Base-by-base conservation (phyloP, 352 stramenopile species). In the Globisporangium iwayamae region DNA sequence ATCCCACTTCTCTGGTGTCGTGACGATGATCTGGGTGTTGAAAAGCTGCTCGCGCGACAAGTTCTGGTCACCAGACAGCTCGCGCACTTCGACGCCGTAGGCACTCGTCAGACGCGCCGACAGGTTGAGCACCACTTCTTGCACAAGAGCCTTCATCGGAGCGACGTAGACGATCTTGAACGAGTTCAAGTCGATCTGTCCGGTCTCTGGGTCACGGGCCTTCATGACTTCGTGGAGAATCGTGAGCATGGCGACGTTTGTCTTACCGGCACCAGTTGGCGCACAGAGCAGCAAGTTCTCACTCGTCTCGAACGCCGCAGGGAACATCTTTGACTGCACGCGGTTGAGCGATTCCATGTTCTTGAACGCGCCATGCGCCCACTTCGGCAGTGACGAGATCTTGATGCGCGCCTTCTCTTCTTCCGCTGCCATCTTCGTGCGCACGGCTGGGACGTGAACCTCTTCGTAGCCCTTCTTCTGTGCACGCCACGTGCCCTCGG, bases 81-180 rank as follows among this genome's bases (percentile, higher is more conserved):
- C 98, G 53, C 91, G 84, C 2, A 99, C 97, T 69, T 88, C 70
- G n/a, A 99, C 83, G 7, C 94, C 93, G 67, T 99, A 99, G 0
- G 85, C 78, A 22, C 76, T 85, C 25, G 75, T 88, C n/a, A 99
- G 71, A 48, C 97, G 85, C 39, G 98, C 89, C 18, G 84, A 93
- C 60, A 99, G 97, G 66, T 99, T 99, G 25, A 98, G 87, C 45
- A 99, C 98, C 38, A 99, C 92, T 89, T 99, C 98, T 82, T 99
- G 97, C 5, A 99, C 98, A 16, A 99, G 80, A 46, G 98, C 98
- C 75, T 99, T 99, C 98, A 99, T 99, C 4, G 98, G 98, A 25
- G 98, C 98, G 41, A 99, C 96, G 63, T 99, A 99, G 38, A 99
- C 97, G 70, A 99, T 99, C 81, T 99, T 99, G 75, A 99, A 99